These are phyloP conservation scores for Cordia subcordata DNA, from an alignment of 257 asterid genomes.

Conservation along the genomic window DNA sequence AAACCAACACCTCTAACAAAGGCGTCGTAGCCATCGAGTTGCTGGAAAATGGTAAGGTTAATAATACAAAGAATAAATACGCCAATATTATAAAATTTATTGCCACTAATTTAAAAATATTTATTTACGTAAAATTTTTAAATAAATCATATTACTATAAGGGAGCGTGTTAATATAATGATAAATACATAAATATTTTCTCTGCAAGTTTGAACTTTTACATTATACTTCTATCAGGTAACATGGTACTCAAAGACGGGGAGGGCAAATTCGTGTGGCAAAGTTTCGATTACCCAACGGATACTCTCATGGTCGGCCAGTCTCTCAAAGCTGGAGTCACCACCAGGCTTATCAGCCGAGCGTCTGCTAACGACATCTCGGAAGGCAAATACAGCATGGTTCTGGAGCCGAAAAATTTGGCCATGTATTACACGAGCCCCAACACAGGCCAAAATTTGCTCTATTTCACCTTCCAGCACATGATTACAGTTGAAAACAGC, in stretches of 20 bases:
- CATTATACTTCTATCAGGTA: no score
- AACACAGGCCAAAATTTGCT: constrained; percentile 5
- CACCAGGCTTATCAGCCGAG: constrained; percentile 19
- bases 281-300: constrained; percentile 31
- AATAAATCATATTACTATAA: no score
- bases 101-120: no score
- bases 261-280: constrained; percentile 25
- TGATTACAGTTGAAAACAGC: no score
- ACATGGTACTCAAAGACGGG: constrained; percentile 22
- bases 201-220: no score
- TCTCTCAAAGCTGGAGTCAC: constrained; percentile 13
- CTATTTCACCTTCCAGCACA: not conserved
- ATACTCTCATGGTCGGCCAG: constrained; percentile 29
- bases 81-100: no score
- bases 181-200: no score
- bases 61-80: no score
- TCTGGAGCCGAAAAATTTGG: constrained; percentile 20
- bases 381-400: constrained; percentile 27
- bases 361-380: constrained; percentile 3
- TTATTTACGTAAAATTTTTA: no score
- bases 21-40: constrained; percentile 26
- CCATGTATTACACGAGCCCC: constrained; percentile 20
- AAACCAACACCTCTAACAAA: constrained; percentile 18
- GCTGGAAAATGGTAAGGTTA: constrained; percentile 27
- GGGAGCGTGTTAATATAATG: no score